phyloP scores from a whole-genome alignment of 192 early-diverging fungal genomes.

The Diversispora epigaea region DNA sequence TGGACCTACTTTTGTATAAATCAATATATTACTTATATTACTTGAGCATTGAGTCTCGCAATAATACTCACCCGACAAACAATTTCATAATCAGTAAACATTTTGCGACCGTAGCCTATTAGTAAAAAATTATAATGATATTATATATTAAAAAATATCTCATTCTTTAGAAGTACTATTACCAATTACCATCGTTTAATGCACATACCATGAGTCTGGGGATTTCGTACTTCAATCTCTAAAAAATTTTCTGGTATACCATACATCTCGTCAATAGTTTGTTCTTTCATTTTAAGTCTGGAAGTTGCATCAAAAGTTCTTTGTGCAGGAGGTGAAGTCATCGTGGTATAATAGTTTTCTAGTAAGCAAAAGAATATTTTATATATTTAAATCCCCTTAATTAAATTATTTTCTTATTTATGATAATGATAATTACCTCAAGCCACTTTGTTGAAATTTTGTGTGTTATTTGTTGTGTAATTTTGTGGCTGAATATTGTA shows the following conservation, averaged over 20 bases:
- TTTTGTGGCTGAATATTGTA: too few species aligned
- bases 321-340: constrained; percentile 14
- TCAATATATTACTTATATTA: not conserved
- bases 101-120: constrained; percentile 68
- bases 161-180: not conserved
- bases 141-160: not conserved
- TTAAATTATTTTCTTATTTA: too few species aligned
- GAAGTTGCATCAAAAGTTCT: constrained; percentile 30
- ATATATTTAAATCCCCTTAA: too few species aligned
- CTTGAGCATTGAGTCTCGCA: not conserved
- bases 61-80: constrained; percentile 73
- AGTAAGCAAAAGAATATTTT: too few species aligned
- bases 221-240: constrained; percentile 91
- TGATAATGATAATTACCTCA: too few species aligned
- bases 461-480: too few species aligned
- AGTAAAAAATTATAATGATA: not conserved
- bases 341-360: not conserved
- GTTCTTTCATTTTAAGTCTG: constrained; percentile 46
- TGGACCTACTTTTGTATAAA: not conserved
- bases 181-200: not conserved
- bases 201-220: constrained; percentile 72
- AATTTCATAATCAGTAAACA: constrained; percentile 96
- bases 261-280: constrained; percentile 69
- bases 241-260: constrained; percentile 96
- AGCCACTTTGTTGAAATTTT: too few species aligned